A percentile compares a stretch with the other conserved stretches of the same genome.
These are phyloP conservation scores for Wickerhamiella dianesei DNA, from an alignment of 805 yeast species.

Conservation along the genomic window DNA sequence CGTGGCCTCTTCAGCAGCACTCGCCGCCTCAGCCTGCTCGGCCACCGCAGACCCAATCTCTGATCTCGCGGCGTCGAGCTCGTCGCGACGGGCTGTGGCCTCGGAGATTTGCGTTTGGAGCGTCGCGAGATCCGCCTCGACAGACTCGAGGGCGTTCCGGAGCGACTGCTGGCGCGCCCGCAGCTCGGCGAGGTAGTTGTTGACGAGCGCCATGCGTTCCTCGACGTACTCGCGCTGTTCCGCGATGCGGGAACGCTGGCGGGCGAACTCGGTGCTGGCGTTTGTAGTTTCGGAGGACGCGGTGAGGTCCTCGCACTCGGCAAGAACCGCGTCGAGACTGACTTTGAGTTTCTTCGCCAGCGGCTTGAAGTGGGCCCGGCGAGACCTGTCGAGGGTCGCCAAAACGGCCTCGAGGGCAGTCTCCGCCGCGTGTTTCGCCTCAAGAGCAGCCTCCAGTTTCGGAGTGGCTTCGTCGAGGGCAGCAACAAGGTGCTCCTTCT, in stretches of 20 bases:
- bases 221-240: constrained; percentile 52
- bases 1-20: constrained; percentile 20
- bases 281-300: neutral
- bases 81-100: constrained; percentile 3
- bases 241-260: constrained; percentile 46
- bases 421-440: neutral
- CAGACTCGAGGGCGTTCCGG: constrained; percentile 9
- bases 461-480: neutral
- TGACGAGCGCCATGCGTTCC: constrained; percentile 43
- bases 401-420: neutral
- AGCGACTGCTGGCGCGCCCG: constrained; percentile 11
- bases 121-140: constrained; percentile 9
- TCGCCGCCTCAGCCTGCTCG: constrained; percentile 46
- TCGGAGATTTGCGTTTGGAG: constrained; percentile 18
- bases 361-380: neutral
- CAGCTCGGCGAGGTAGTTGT: constrained; percentile 30
- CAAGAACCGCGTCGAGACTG: neutral
- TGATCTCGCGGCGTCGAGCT: constrained; percentile 46
- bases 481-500: constrained; percentile 4
- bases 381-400: neutral
- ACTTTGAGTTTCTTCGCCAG: neutral
- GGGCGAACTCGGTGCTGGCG: constrained; percentile 34
- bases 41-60: constrained; percentile 36
- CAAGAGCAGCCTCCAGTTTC: neutral
- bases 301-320: neutral